Evolutionary conservation across 345 rosid genomes (phyloP).

Genomic region (Barbarea vulgaris): DNA sequence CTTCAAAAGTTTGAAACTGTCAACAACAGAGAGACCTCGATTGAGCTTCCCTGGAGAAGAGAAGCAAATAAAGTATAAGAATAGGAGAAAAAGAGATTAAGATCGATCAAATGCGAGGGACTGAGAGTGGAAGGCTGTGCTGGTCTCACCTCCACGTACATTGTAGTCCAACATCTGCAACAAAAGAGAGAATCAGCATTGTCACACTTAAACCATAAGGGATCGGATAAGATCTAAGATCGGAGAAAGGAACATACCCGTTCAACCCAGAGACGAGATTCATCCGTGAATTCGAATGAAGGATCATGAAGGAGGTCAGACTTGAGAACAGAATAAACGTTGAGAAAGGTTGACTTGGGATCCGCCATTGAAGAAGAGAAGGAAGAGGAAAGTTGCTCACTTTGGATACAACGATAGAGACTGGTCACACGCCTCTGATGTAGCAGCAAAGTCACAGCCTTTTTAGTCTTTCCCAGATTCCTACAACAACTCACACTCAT

Average conservation of each 20-base stretch:
- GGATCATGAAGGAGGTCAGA: constrained; percentile 79
- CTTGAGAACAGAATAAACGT: constrained; percentile 62
- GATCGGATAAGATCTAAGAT: constrained; percentile 13
- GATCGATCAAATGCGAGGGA: neutral
- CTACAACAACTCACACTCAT: constrained; percentile 38
- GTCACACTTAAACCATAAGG: neutral
- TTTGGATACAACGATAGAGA: constrained; percentile 34
- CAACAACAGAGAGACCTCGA: constrained; percentile 89
- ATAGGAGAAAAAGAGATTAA: neutral
- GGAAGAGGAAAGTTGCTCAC: constrained; percentile 20
- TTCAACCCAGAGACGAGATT: constrained; percentile 82
- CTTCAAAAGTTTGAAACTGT: constrained; percentile 70
- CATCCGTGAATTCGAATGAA: constrained; percentile 76
- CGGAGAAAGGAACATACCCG: constrained; percentile 38
- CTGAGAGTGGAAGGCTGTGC: neutral
- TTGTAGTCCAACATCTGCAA: constrained; percentile 92
- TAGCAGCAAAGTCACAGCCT: constrained; percentile 11
- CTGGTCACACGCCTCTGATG: constrained; percentile 17
- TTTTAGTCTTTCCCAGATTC: constrained; percentile 29
- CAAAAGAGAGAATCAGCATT: neutral
- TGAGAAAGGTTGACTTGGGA: constrained; percentile 66
- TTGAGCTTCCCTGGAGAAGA: constrained; percentile 75
- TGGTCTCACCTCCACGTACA: constrained; percentile 84
- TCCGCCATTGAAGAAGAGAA: constrained; percentile 58
- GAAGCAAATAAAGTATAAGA: neutral